A percentile compares a stretch with the other conserved stretches of the same genome.
phyloP scores from a whole-genome alignment of 2,329 filamentous ascomycete genomes.

The Cladorrhinum sp. region DNA sequence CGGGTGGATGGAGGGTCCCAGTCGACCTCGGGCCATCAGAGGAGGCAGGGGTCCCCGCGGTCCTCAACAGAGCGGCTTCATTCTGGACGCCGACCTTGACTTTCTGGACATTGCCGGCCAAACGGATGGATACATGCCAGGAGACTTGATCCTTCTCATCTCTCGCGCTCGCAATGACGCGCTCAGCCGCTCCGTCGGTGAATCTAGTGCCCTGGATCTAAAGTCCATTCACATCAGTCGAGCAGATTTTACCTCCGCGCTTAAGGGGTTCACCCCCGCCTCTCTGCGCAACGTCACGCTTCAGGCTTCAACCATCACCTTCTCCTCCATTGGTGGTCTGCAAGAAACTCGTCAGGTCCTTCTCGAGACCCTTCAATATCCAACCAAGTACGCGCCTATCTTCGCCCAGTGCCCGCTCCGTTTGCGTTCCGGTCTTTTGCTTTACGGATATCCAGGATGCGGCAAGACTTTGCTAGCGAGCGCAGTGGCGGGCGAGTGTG shows the following conservation, averaged over 20 bases:
- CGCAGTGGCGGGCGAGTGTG: conserved; percentile 95
- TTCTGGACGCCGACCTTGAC: conserved; percentile 74
- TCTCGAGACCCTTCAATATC: conserved; percentile 92
- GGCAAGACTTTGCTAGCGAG: conserved; percentile 95
- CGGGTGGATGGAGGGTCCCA: conserved; percentile 74
- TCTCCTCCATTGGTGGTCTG: conserved; percentile 86
- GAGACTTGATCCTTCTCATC: conserved; percentile 82
- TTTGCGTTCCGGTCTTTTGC: conserved; percentile 84
- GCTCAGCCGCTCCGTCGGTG: conserved; percentile 74
- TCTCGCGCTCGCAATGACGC: conserved; percentile 88
- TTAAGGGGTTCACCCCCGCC: conserved; percentile 91
- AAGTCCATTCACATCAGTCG: conserved; percentile 58
- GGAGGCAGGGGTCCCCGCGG: conserved; percentile 35
- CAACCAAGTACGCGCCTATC: conserved; percentile 95
- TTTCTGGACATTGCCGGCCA: conserved; percentile 90
- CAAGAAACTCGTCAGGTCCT: conserved; percentile 84
- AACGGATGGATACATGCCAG: conserved; percentile 97
- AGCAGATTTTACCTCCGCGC: conserved; percentile 76
- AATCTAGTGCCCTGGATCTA: conserved; percentile 36
- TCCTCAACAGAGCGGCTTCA: conserved; percentile 58
- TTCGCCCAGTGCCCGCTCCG: conserved; percentile 94
- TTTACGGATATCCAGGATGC: conserved; percentile 94
- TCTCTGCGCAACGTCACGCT: conserved; percentile 92
- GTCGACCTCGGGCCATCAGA: conserved; percentile 55
- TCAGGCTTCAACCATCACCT: conserved; percentile 89